phyloP scores from a whole-genome alignment of 2,329 filamentous ascomycete genomes.

The Elsinoe fawcettii region DNA sequence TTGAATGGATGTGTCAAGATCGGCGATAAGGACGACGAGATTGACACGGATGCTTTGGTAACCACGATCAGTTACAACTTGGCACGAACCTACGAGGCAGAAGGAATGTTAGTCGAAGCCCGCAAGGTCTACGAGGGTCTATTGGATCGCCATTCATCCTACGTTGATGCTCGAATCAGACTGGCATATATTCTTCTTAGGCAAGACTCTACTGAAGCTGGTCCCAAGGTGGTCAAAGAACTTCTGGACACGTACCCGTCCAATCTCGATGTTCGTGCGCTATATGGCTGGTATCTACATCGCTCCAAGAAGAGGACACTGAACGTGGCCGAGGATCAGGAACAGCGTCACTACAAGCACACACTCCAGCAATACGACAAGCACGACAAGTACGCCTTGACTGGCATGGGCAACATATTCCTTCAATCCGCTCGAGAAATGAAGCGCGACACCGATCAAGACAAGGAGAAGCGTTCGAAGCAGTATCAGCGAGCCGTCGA shows the following conservation, averaged over 20 bases:
- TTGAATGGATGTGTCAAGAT: conserved; percentile 79
- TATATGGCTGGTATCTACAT: conserved; percentile 94
- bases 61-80: conserved; percentile 97
- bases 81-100: conserved; percentile 83
- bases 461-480: conserved; percentile 82
- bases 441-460: conserved; percentile 78
- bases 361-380: conserved; percentile 92
- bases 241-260: conserved; percentile 75
- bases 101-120: conserved; percentile 72
- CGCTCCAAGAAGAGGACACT: conserved; percentile 74
- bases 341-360: conserved; percentile 93
- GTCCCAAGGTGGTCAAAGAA: conserved; percentile 75
- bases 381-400: conserved; percentile 92
- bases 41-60: conserved; percentile 83
- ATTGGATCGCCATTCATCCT: conserved; percentile 73
- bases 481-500: conserved; percentile 89
- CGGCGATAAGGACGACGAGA: conserved; percentile 59
- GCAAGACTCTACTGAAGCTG: conserved; percentile 73
- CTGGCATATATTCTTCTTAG: conserved; percentile 84
- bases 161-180: conserved; percentile 82
- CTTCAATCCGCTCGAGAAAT: conserved; percentile 85
- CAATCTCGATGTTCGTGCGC: conserved; percentile 82
- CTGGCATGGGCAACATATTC: conserved; percentile 95
- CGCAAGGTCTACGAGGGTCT: conserved; percentile 82
- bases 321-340: conserved; percentile 80